Percentiles rank a stretch among this genome's conserved stretches.
phyloP scores from a whole-genome alignment of 2,329 filamentous ascomycete genomes.

The Blastomyces silverae region DNA sequence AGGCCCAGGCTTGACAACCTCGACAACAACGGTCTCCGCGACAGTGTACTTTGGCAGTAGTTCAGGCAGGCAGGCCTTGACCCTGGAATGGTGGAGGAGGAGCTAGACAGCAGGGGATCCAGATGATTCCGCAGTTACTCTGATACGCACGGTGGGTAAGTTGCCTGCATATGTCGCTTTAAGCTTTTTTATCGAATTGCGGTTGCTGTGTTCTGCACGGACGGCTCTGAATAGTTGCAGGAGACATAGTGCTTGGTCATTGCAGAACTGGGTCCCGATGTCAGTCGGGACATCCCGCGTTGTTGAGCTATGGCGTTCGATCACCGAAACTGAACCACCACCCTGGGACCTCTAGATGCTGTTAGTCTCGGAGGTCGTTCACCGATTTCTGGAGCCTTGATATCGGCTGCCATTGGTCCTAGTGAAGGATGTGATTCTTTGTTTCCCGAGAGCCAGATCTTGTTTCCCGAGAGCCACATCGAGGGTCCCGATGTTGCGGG shows the following conservation, averaged over 20 bases:
- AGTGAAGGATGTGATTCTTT: neutral
- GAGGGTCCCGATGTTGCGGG: neutral
- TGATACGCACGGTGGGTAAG: neutral
- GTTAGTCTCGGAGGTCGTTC: neutral
- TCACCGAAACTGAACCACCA: neutral
- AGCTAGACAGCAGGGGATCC: neutral
- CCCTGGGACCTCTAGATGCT: neutral
- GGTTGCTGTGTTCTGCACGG: neutral
- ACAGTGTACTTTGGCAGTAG: neutral
- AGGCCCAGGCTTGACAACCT: neutral
- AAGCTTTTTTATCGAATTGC: neutral
- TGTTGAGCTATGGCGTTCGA: neutral
- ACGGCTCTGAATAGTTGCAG: neutral
- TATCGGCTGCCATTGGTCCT: neutral
- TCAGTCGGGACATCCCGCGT: neutral
- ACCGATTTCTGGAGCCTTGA: neutral
- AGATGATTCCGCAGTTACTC: neutral
- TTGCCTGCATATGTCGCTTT: neutral
- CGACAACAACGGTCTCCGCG: neutral
- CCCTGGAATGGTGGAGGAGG: neutral
- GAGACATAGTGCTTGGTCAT: neutral
- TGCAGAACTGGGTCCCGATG: neutral
- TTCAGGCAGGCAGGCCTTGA: neutral
- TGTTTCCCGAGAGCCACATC: neutral
- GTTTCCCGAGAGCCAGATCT: neutral